These are phyloP conservation scores for Puccinia coronata DNA, from an alignment of 1,284 basidiomycete species.

Conservation along the genomic window DNA sequence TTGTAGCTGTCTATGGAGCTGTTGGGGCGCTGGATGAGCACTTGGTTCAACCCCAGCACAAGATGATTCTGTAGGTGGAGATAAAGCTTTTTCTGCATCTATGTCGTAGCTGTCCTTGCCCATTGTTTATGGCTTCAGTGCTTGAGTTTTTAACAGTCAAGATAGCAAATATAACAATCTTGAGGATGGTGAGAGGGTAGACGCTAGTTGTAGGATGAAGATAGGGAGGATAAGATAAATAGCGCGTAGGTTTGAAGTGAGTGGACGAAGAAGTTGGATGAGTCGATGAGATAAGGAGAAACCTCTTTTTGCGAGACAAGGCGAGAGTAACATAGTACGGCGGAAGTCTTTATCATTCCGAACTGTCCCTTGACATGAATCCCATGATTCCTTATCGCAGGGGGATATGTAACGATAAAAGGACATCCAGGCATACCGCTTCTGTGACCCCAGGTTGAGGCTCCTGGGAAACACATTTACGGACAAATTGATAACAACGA, in stretches of 20 bases:
- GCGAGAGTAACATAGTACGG: not conserved
- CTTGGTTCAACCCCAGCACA: not conserved
- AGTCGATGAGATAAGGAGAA: too few relatives aligned
- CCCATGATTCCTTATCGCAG: not conserved
- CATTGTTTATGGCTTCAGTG: not conserved
- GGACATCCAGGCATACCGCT: conserved; percentile 5
- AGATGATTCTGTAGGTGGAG: not conserved
- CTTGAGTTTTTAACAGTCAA: not conserved
- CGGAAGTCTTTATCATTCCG: conserved; percentile 11
- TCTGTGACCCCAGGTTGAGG: conserved; percentile 10
- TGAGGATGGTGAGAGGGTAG: not conserved
- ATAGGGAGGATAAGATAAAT: not conserved
- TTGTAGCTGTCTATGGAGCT: conserved; percentile 47
- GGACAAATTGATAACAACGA: not conserved
- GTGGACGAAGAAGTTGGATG: not conserved
- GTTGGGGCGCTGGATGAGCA: not conserved
- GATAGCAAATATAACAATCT: not conserved
- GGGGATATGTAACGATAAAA: conserved; percentile 1
- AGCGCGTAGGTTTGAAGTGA: not conserved
- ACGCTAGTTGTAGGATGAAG: not conserved
- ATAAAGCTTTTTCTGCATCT: conserved; percentile 8
- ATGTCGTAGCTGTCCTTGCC: not conserved
- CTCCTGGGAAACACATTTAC: conserved; percentile 10
- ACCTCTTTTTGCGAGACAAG: too few relatives aligned
- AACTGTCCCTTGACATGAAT: not conserved